Evolutionary conservation across 805 yeast species (phyloP), one percentile per base, ranked within the genome.

Genomic region (Candida succiphila): DNA sequence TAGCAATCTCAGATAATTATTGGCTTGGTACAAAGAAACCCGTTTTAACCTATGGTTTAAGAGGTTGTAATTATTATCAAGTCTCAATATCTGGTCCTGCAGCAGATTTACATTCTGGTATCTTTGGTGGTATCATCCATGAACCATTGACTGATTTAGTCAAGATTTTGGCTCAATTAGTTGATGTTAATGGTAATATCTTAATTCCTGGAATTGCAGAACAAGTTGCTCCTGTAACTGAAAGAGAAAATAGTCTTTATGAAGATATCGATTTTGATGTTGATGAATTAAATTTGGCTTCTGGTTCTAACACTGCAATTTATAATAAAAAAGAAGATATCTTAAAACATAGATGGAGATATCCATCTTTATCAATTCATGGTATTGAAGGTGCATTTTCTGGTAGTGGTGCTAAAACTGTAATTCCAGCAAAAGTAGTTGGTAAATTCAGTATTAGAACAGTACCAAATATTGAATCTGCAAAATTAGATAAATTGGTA

Each of bases 21-120:
- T 92, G 99, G 99, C 71, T 92, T 39, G 99, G 98, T 45, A 89
- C 97, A 40, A 78, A 77, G 45, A 88, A 92, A 56, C 99, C 99
- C 15, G 97, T 86, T 8, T 75, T 92, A 51, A 92, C 99, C 22
- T 92, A 92, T 60, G 99, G 99, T 31, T 75, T 92, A 49, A 80
- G 99, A 64, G 99, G 99, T 41, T 84, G 88, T 54, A 83, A 83
- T 64, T 92, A 92, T 67, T 92, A 92, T 63, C 85, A 87, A 60
- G 62, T 89, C 47, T 58, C 69, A 19, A 64, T 89, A 43, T 69
- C 68, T 38, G 99, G 99, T 10, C 98, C 99, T 27, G 85, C 82
- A 30, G 96, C 99, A 7, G 99, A 92, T 58, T 71, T 92, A 60
- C 99, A 92, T 64, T 81, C 94, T 27, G 99, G 99, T 54, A 75